Base-by-base conservation (phyloP, 345 rosid genomes). In the Carallia pectinifolia region DNA sequence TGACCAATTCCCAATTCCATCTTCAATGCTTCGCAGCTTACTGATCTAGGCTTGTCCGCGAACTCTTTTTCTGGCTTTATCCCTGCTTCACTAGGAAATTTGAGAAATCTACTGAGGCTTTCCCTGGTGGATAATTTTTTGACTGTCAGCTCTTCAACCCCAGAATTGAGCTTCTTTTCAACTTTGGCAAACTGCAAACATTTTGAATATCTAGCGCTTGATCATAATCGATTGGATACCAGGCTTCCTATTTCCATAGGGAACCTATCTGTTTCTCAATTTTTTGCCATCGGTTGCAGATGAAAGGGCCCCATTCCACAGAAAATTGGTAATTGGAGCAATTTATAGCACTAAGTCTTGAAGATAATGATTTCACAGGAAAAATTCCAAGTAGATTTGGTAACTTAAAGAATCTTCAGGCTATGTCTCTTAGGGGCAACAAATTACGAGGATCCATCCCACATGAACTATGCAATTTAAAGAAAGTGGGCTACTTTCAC, bases 11-110 rank as follows among this genome's bases (percentile, higher is more conserved):
- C 84, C 0, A 9, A 5, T 52, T 71, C 79, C 5, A 65, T 77
- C 61, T 61, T 53, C 34, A 80, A 73, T 58, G 67, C 65, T 37
- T 76, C 81, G 1, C 30, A 60, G 1, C 76, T 77, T 30, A 16
- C 0, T 10, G 0, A 1, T 17, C 5, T 77, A 3, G 61, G 27
- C 9, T 6, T 76, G 9, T 7, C 23, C 0, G 1, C 29, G 0
- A 81, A 81, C 66, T 77, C 52, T 27, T 77, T 81, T 47, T 39
- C 66, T n/a, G 79, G 84, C 3, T 36, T 6, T 12, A 33, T 70
- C 31, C 81, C 81, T n/a, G 55, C 33, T 17, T 4, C 63, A 30
- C 29, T 77, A 39, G 73, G 81, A 6, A n/a, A 70, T 18, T 39
- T 77, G 29, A 58, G 55, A n/a, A n/a, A 1, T 19, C 71, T 77